A percentile compares a stretch with the other conserved stretches of the same genome.
These are phyloP conservation scores for Castanea crenata DNA, from an alignment of 306 rosid genomes.

Conservation along the genomic window DNA sequence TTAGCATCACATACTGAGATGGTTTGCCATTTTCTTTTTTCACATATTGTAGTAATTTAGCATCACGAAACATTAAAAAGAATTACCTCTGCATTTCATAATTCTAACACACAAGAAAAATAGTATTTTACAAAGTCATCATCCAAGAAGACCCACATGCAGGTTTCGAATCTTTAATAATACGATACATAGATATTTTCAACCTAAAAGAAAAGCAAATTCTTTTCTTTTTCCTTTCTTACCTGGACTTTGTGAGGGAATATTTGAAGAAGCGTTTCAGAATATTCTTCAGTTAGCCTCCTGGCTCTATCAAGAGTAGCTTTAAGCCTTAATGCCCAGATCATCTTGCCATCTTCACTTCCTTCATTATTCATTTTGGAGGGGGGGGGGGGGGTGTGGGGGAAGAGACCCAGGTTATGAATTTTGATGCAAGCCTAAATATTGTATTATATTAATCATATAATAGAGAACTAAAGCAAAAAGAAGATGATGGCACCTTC, in stretches of 20 bases:
- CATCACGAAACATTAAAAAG: not conserved
- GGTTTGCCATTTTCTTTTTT: not conserved
- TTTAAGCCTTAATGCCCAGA: slow-evolving; percentile 90
- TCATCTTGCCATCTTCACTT: slow-evolving; percentile 86
- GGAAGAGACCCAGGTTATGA: slow-evolving; percentile 14
- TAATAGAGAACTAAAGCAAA: slow-evolving; percentile 9
- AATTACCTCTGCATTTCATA: not conserved
- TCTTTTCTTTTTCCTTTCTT: slow-evolving; percentile 3
- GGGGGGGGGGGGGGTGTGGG: not conserved
- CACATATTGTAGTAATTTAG: no score
- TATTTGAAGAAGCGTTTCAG: slow-evolving; percentile 91
- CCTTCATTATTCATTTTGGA: slow-evolving; percentile 36
- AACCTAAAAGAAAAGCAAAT: not conserved
- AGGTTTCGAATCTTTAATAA: not conserved
- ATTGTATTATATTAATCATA: not conserved
- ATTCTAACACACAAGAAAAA: not conserved
- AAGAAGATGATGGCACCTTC: slow-evolving; percentile 56
- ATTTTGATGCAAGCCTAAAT: not conserved
- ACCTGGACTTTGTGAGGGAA: slow-evolving; percentile 96
- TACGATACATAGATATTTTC: not conserved
- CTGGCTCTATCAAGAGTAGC: slow-evolving; percentile 94
- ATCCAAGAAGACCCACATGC: not conserved
- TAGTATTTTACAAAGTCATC: not conserved
- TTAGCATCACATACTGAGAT: slow-evolving; percentile 8
- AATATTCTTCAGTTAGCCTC: slow-evolving; percentile 92